Evolutionary conservation across 2,329 filamentous ascomycete species (phyloP), one percentile per base, ranked within the genome.

Genomic region (Metarhizium brunneum): DNA sequence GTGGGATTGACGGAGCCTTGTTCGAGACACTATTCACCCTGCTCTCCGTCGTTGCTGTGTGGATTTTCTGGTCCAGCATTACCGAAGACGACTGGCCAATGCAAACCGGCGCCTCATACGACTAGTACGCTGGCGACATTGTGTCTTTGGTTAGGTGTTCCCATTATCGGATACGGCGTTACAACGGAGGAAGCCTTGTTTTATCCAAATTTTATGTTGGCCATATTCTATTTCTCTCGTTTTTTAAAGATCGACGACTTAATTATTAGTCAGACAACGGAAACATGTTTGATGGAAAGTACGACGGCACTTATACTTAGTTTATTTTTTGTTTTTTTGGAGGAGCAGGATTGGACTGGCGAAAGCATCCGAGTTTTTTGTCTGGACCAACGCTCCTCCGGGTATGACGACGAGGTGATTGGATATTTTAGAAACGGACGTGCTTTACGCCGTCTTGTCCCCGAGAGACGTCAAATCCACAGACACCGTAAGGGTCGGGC

Each of bases 31-130:
- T 97, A 6, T 97, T 99, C 74, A 97, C 92, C 0, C 77, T 96
- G 1, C 74, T 92, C 13, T 80, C 92, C 0, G 90, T 99, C 4
- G 79, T 90, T 18, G 84, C 84, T 73, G 75, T 96, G 61, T 99
- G 94, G 92, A 72, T 89, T 56, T 99, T 99, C 78, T 99, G 94
- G 94, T 95, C 91, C 50, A 96, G 91, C 74, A 99, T 99, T 65
- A 99, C 94, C 16, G 94, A 99, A 73, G 94, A 99, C 66, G 92
- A 96, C 75, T 99, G 94, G 94, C 90, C 92, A 18, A 80, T 81
- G 71, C 74, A 77, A 38, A 71, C 70, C 10, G 69, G 69, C 55
- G 68, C 62, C 49, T 62, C 71, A 53, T 80, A 80, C 60, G 71
- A 74, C 53, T 66, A 58, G 62, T 54, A 29, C 40, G 36, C 48